phyloP scores from a whole-genome alignment of 345 rosid species.

The Cardiospermum halicacabum region DNA sequence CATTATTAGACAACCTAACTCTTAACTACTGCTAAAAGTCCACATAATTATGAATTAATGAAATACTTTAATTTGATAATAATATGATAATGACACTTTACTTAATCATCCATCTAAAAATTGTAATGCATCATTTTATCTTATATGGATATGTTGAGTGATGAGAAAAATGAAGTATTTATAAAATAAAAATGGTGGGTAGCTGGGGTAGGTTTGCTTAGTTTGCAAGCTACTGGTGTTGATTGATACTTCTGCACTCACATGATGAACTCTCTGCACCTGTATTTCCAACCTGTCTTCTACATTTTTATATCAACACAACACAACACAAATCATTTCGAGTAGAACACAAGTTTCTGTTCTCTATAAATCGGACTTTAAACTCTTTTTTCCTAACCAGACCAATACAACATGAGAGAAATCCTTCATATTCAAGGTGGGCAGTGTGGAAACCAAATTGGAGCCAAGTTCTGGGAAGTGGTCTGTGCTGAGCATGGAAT shows the following conservation, averaged over 20 bases:
- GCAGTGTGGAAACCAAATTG: conserved; percentile 79
- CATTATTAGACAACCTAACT: conserved; percentile 5
- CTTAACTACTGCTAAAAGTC: background rate
- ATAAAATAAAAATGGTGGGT: conserved; percentile 18
- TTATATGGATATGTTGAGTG: too few species aligned
- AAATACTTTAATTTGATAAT: background rate
- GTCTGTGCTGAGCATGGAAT: conserved; percentile 79
- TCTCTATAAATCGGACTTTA: conserved; percentile 23
- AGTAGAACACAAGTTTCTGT: conserved; percentile 20
- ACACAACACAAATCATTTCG: background rate
- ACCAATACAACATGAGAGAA: conserved; percentile 45
- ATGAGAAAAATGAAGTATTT: background rate
- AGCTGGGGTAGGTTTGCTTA: conserved; percentile 9
- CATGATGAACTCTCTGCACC: conserved; percentile 21
- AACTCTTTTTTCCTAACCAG: background rate
- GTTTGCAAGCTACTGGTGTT: background rate
- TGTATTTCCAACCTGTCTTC: conserved; percentile 16
- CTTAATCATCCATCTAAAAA: too few species aligned
- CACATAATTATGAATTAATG: background rate
- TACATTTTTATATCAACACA: background rate
- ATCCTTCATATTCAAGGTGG: conserved; percentile 79
- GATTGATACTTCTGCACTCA: conserved; percentile 19
- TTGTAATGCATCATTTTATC: too few species aligned
- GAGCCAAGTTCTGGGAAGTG: conserved; percentile 83
- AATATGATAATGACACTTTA: too few species aligned